phyloP scores from a whole-genome alignment of 1,139 yeast species.

The Saccharomyces hybrid region DNA sequence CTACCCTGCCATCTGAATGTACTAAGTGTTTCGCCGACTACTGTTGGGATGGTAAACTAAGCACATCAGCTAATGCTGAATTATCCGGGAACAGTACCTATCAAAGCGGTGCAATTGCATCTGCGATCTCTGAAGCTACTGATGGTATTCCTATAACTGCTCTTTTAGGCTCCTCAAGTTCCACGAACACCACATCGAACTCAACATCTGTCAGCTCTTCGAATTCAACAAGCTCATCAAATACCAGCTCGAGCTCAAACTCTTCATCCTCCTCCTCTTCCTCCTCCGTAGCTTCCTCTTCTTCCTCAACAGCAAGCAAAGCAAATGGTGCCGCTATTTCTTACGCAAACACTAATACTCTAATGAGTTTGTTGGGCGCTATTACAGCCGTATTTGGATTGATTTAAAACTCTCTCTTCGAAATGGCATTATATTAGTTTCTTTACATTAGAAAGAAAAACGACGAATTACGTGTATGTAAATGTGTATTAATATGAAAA shows the following conservation, averaged over 20 bases:
- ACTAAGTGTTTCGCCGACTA: constrained; percentile 59
- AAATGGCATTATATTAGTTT: neutral
- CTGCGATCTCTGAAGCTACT: constrained; percentile 9
- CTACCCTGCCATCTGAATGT: constrained; percentile 64
- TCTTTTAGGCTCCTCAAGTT: constrained; percentile 3
- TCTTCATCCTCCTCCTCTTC: neutral
- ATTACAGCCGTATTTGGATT: constrained; percentile 10
- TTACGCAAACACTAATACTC: constrained; percentile 6
- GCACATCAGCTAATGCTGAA: constrained; percentile 11
- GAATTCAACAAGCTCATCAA: constrained; percentile 1
- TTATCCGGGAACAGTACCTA: neutral
- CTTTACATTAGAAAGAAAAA: neutral
- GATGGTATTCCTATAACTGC: constrained; percentile 6
- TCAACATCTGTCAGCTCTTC: constrained; percentile 1
- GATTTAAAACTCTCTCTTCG: neutral
- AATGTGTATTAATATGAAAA: neutral
- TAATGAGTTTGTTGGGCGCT: constrained; percentile 8
- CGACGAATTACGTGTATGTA: neutral
- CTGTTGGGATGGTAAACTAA: constrained; percentile 68
- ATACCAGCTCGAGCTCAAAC: neutral
- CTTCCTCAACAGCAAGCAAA: constrained; percentile 5
- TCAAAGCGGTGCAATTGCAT: constrained; percentile 5
- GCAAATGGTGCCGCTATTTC: constrained; percentile 10
- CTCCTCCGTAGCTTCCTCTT: constrained; percentile 2
- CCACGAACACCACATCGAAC: neutral